phyloP scores from a whole-genome alignment of 192 early-diverging fungal genomes.

The Cetraspora pellucida region DNA sequence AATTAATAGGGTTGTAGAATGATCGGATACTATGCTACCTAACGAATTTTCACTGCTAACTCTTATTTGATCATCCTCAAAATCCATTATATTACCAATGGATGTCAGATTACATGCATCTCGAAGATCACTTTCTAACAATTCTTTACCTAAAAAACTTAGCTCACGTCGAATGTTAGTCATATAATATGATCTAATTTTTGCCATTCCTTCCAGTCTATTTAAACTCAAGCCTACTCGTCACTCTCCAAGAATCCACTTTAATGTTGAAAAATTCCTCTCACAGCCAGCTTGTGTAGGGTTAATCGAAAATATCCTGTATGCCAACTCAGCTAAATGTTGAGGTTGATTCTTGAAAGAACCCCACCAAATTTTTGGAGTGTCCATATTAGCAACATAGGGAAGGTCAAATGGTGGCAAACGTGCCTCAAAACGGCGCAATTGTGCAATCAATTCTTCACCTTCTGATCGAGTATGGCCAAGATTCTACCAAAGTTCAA shows the following conservation, averaged over 20 bases:
- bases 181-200: slow-evolving; percentile 2
- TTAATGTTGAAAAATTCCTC: slow-evolving; percentile 5
- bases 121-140: background rate
- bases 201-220: background rate
- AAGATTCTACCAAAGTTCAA: background rate
- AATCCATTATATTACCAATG: background rate
- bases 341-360: background rate
- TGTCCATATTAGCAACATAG: background rate
- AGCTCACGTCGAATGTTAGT: background rate
- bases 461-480: background rate
- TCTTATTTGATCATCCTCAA: too few relatives aligned
- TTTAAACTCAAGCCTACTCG: background rate
- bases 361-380: background rate
- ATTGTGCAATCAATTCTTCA: background rate
- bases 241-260: background rate
- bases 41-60: too few relatives aligned
- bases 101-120: background rate
- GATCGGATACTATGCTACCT: too few relatives aligned
- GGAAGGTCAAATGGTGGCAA: background rate
- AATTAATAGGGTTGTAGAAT: too few relatives aligned
- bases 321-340: background rate
- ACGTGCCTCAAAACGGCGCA: background rate
- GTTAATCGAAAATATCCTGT: background rate
- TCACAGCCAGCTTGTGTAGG: background rate
- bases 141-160: background rate